Evolutionary conservation across 108 stramenopile genomes (phyloP).

Genomic region (Cylindrotheca fusiformis): DNA sequence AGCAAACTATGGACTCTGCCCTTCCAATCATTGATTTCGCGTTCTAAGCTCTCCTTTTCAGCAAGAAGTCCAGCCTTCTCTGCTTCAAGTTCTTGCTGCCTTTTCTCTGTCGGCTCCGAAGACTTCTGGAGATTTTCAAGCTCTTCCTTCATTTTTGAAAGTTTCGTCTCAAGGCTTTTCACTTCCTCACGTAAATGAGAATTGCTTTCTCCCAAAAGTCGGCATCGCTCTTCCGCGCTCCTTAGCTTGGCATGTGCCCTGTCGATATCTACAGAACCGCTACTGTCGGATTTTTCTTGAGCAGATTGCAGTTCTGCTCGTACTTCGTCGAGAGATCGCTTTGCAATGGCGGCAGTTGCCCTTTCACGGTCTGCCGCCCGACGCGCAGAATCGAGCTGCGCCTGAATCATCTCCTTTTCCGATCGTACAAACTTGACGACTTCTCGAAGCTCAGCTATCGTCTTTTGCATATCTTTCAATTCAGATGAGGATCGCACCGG

Average conservation of each 20-base stretch:
- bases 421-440: slow-evolving; percentile 76
- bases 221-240: slow-evolving; percentile 58
- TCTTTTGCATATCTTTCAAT: slow-evolving; percentile 34
- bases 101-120: slow-evolving; percentile 43
- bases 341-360: slow-evolving; percentile 60
- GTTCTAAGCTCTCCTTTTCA: slow-evolving; percentile 76
- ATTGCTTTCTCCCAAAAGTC: slow-evolving; percentile 78
- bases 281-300: slow-evolving; percentile 3
- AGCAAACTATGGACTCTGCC: slow-evolving; percentile 76
- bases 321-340: slow-evolving; percentile 76
- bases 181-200: slow-evolving; percentile 67
- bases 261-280: slow-evolving; percentile 6
- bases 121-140: slow-evolving; percentile 39
- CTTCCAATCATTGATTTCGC: slow-evolving; percentile 86
- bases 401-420: slow-evolving; percentile 74
- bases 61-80: slow-evolving; percentile 64
- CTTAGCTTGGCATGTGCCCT: slow-evolving; percentile 44
- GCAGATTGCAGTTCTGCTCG: slow-evolving; percentile 65
- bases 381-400: slow-evolving; percentile 69
- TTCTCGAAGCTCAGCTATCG: slow-evolving; percentile 71
- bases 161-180: slow-evolving; percentile 35
- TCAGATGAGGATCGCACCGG: slow-evolving; percentile 7
- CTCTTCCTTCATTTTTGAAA: slow-evolving; percentile 36
- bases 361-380: slow-evolving; percentile 76
- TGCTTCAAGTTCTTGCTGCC: slow-evolving; percentile 46